Evolutionary conservation across 2,329 filamentous ascomycete species (phyloP).

Genomic region (Teratosphaeriaceae sp.): DNA sequence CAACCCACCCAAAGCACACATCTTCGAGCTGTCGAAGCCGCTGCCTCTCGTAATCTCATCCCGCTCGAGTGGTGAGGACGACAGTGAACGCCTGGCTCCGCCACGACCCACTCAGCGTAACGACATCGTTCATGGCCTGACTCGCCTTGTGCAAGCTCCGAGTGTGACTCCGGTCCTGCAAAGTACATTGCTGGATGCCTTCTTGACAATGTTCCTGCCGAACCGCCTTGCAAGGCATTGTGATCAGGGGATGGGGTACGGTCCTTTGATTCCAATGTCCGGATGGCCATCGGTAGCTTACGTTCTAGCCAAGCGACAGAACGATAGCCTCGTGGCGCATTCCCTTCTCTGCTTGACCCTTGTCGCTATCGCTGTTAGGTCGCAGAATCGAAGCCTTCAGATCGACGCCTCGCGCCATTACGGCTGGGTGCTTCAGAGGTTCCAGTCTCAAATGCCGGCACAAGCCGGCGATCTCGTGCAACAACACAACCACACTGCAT

Average conservation of each 20-base stretch:
- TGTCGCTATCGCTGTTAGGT: background rate
- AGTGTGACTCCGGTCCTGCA: background rate
- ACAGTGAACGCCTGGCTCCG: background rate
- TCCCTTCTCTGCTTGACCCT: background rate
- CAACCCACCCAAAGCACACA: background rate
- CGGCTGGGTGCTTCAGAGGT: background rate
- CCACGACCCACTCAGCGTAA: background rate
- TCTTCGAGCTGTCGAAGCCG: background rate
- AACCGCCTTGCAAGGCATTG: background rate
- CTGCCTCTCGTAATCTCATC: background rate
- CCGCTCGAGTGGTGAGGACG: too few species aligned
- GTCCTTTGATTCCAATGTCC: background rate
- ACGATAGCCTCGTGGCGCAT: background rate
- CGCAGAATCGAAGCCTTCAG: background rate
- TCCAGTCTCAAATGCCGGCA: background rate
- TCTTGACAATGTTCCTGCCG: background rate
- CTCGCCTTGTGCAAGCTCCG: too few species aligned
- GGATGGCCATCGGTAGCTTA: background rate
- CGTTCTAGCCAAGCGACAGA: background rate
- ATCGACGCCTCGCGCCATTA: background rate
- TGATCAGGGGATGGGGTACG: background rate
- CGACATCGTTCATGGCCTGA: too few species aligned
- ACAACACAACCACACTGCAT: background rate
- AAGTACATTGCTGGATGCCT: background rate
- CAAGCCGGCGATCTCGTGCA: too few species aligned